Base-by-base conservation (phyloP, 2,329 filamentous ascomycete genomes). In the Fusarium setosum region DNA sequence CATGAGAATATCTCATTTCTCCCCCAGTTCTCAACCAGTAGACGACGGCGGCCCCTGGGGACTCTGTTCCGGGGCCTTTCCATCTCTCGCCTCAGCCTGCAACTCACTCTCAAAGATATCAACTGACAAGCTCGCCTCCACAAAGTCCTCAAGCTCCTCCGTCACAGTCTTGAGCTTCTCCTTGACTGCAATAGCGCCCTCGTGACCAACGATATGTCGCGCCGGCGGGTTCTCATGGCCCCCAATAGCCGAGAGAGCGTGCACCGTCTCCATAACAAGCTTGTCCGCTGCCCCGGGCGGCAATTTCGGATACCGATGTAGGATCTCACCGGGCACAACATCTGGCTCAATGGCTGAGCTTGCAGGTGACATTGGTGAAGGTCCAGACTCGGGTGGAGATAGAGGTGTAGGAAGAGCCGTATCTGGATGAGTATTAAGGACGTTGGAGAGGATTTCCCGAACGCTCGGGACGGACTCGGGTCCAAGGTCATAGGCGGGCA, bases 101-200 rank as follows among this genome's bases (percentile, higher is more conserved):
- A 87, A 74, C 73, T 86, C 84, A 69, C 80, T 86, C 38, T 88
- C 85, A 61, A 86, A 87, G 24, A 93, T 92, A 75, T 97, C 94
- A 15, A 96, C 94, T 1, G 92, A 90, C 67, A 91, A 84, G 72
- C 94, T 97, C 23, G 94, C 91, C 71, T 97, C 93, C 24, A 97
- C 91, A 77, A 98, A 98, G 69, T 98, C 96, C 77, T 98, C 96
- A 56, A 98, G 81, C 80, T 98, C 96, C 76, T 98, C 94, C 65
- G 93, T 97, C 4, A 97, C 93, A 3, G 94, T 97, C 81, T 96
- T 97, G 56, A 99, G 82, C 80, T 98, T 98, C 80, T 98, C 96
- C 76, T 95, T 96, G 35, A 98, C 95, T 37, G 92, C 92, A 6
- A 88, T 85, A 12, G 95, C 91, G 1, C 93, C 95, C 77, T 98